phyloP scores from a whole-genome alignment of 768 basidiomycete genomes.

The Auricularia cornea region DNA sequence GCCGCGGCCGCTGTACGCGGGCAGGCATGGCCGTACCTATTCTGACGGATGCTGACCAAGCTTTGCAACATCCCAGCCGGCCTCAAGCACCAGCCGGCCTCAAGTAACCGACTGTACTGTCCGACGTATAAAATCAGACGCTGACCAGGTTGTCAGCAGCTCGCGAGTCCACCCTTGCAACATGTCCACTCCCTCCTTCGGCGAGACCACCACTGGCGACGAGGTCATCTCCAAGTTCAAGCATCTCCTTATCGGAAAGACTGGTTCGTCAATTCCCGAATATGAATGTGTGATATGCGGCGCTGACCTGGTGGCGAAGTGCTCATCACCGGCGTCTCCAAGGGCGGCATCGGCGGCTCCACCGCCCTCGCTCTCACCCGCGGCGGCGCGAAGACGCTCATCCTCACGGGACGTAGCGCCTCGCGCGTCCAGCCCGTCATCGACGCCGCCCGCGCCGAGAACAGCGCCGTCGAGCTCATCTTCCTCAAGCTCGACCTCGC shows the following conservation, averaged over 20 bases:
- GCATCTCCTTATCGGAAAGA: not conserved
- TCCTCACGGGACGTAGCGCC: not conserved
- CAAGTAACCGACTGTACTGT: no score
- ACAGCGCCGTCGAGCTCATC: not conserved
- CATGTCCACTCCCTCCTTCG: not conserved
- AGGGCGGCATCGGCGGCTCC: not conserved
- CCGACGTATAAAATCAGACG: no score
- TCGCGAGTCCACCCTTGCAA: no score
- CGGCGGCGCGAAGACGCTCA: not conserved
- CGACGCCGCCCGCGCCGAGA: not conserved
- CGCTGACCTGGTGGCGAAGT: not conserved
- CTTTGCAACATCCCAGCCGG: no score
- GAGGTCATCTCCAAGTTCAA: not conserved
- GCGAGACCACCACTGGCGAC: not conserved
- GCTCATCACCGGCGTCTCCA: not conserved
- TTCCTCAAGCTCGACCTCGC: not conserved
- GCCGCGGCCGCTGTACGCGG: no score
- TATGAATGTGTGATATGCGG: not conserved
- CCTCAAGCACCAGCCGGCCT: no score
- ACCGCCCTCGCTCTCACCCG: not conserved
- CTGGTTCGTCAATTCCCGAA: not conserved
- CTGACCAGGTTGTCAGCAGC: no score
- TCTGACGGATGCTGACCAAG: no score
- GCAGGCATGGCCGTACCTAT: no score
- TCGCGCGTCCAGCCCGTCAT: not conserved